Evolutionary conservation across 2,329 filamentous ascomycete species (phyloP).

Genomic region (Exophiala aquamarina): DNA sequence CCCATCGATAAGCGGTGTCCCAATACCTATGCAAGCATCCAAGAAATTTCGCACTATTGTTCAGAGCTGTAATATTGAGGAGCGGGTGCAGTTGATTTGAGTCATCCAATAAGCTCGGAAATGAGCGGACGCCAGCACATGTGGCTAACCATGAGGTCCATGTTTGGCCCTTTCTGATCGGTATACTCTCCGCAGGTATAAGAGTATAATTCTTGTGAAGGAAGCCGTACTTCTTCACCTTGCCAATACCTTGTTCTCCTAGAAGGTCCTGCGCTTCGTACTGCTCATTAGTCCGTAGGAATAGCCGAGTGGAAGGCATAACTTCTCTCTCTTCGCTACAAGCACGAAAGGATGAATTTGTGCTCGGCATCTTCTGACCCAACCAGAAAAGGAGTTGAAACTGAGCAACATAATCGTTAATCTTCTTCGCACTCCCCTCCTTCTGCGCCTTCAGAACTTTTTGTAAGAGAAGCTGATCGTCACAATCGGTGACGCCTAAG

Average conservation of each 20-base stretch:
- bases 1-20: neutral
- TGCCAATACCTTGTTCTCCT: neutral
- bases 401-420: neutral
- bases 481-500: neutral
- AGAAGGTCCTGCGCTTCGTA: neutral
- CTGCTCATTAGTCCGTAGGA: neutral
- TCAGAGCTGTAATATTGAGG: neutral
- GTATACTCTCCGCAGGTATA: neutral
- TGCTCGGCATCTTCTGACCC: neutral
- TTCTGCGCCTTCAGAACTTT: neutral
- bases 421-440: neutral
- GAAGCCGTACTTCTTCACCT: neutral
- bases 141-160: neutral
- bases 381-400: neutral
- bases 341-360: neutral
- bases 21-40: conserved; percentile 2
- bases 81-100: neutral
- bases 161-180: neutral
- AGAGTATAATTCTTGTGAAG: neutral
- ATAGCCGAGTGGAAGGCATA: neutral
- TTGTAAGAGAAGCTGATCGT: neutral
- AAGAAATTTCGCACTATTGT: conserved; percentile 1
- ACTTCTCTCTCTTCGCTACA: neutral
- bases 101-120: neutral
- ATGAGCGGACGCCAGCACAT: neutral